phyloP scores from a whole-genome alignment of 257 asterid genomes.

The Apocynum venetum region DNA sequence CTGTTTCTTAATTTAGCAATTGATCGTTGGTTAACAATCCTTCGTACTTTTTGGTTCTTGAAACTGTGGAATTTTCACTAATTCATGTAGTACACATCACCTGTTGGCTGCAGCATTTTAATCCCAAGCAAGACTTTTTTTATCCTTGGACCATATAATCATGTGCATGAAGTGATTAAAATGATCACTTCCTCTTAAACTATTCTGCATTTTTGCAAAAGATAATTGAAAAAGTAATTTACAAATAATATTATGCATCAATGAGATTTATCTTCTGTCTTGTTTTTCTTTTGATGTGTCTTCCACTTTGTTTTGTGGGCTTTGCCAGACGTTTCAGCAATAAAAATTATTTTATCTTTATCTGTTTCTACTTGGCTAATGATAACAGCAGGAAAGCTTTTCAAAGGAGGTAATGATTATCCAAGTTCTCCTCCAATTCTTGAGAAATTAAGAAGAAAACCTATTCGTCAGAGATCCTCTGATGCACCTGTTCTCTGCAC shows the following conservation, averaged over 20 bases:
- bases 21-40: not conserved
- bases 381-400: slow-evolving; percentile 28
- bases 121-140: not conserved
- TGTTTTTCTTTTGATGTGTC: not conserved
- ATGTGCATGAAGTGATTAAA: not conserved
- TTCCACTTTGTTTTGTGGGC: not conserved
- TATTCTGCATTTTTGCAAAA: not conserved
- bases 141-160: not conserved
- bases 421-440: slow-evolving; percentile 21
- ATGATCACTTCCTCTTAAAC: not conserved
- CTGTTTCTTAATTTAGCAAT: not conserved
- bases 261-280: not conserved
- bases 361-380: slow-evolving; percentile 5
- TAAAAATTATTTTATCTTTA: not conserved
- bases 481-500: slow-evolving; percentile 67
- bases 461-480: slow-evolving; percentile 29
- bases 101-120: not conserved
- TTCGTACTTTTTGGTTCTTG: not conserved
- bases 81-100: not conserved
- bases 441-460: slow-evolving; percentile 33
- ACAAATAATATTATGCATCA: not conserved
- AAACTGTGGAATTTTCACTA: not conserved
- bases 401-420: slow-evolving; percentile 22
- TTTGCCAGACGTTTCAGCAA: not conserved
- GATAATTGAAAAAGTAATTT: not conserved